These are phyloP conservation scores for Coemansia sp. DNA, from an alignment of 192 early-diverging fungal genomes.

Conservation along the genomic window DNA sequence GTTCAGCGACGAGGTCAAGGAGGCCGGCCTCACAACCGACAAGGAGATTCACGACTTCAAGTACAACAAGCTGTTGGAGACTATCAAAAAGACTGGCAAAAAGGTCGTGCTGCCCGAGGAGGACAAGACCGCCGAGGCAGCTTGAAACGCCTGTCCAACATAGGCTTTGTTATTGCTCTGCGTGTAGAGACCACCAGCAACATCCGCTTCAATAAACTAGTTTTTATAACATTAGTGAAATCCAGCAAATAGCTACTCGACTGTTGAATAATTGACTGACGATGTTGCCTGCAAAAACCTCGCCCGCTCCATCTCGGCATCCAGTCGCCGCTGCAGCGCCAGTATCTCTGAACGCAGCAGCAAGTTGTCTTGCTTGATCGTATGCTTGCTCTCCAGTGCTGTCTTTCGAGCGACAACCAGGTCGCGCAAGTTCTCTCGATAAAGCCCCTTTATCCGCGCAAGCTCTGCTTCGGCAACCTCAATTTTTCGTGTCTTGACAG, in stretches of 20 bases:
- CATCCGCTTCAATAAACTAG: not conserved
- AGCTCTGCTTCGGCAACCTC: conserved; percentile 41
- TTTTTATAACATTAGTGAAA: not conserved
- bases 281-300: conserved; percentile 38
- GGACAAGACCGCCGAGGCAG: not conserved
- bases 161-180: too few species aligned
- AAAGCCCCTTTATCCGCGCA: conserved; percentile 41
- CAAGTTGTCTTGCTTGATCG: conserved; percentile 50
- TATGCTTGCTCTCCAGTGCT: conserved; percentile 47
- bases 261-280: conserved; percentile 4
- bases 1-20: not conserved
- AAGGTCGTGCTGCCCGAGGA: not conserved
- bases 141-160: not conserved
- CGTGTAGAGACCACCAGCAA: not conserved
- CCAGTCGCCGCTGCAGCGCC: conserved; percentile 50
- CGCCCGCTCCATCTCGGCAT: conserved; percentile 50
- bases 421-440: conserved; percentile 50
- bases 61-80: conserved; percentile 6
- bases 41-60: conserved; percentile 3
- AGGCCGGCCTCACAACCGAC: not conserved
- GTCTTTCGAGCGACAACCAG: conserved; percentile 43
- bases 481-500: conserved; percentile 27
- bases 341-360: conserved; percentile 50
- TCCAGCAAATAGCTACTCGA: not conserved
- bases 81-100: conserved; percentile 15